Evolutionary conservation across 2,329 filamentous ascomycete genomes (phyloP).

Genomic region (Phialemonium atrogriseum): DNA sequence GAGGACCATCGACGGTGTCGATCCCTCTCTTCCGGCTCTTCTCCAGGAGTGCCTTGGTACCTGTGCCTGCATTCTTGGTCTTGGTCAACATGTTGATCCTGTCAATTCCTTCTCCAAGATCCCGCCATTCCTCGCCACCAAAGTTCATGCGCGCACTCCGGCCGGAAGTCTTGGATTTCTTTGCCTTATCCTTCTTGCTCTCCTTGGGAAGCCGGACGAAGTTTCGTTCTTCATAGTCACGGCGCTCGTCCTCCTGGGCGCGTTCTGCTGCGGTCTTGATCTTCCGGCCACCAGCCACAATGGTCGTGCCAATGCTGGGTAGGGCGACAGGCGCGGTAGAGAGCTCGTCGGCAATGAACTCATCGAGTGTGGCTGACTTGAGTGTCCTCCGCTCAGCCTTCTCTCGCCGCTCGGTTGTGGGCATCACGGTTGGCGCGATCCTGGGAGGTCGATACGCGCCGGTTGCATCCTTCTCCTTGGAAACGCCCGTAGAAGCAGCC

Average conservation of each 20-base stretch:
- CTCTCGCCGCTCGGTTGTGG: constrained; percentile 55
- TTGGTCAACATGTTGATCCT: constrained; percentile 77
- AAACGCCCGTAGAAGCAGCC: constrained; percentile 18
- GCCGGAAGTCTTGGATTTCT: constrained; percentile 47
- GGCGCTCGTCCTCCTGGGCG: constrained; percentile 67
- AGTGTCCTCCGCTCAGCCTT: constrained; percentile 53
- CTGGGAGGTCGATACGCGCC: constrained; percentile 85
- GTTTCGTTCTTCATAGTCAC: constrained; percentile 86
- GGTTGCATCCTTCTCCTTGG: constrained; percentile 35
- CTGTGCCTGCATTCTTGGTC: constrained; percentile 49
- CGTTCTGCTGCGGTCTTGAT: constrained; percentile 71
- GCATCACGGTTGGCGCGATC: constrained; percentile 81
- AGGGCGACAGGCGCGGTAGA: constrained; percentile 73
- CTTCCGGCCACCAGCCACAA: constrained; percentile 68
- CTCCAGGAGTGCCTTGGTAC: constrained; percentile 59
- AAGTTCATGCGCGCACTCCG: constrained; percentile 53
- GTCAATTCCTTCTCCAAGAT: constrained; percentile 76
- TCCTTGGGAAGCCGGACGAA: constrained; percentile 79
- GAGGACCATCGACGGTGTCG: constrained; percentile 60
- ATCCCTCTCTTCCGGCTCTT: constrained; percentile 76
- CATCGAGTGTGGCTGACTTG: constrained; percentile 81
- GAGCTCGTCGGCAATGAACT: constrained; percentile 82
- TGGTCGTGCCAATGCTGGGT: constrained; percentile 87
- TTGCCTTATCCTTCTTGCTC: constrained; percentile 76
- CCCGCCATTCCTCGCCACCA: constrained; percentile 90